Base-by-base conservation (phyloP, 2,329 filamentous ascomycete genomes). In the Aspergillus sp. region DNA sequence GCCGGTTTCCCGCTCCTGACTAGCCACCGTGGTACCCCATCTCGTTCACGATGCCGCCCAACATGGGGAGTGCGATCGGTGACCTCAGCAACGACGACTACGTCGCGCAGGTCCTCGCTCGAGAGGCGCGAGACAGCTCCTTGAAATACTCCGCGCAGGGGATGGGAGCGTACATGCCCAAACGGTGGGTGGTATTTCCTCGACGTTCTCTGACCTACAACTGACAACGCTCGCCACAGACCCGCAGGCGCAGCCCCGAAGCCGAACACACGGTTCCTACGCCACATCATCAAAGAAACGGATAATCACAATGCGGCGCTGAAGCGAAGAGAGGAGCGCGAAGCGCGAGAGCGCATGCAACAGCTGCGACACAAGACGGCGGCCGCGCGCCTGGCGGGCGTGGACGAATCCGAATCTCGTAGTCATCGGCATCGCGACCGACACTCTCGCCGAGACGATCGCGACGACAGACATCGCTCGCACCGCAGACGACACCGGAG, bases 191-290 rank as follows among this genome's bases (percentile, higher is more conserved):
- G 49, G 32, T 45, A n/a, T 34, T 38, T 52, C 55, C 53, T 20
- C 42, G 34, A 2, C 17, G n/a, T 40, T 14, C 20, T 31, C 5
- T 11, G 20, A 36, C 20, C 16, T 1, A 29, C 16, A 34, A 9
- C 34, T 29, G 32, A 49, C 41, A 51, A 58, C 49, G 58, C 17
- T 50, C 41, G 46, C 47, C 19, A 13, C 71, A 91, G 84, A 64
- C 83, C 86, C 52, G 73, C 81, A 43, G 82, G 82, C 60, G 83
- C 86, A 48, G 83, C 81, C 58, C 90, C 89, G 1, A 97, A 93
- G 68, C 92, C 93, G 3, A 97, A 99, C 65, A 97, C 89, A 0
- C 83, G 88, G 31, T 97, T 97, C 68, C 76, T 99, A 40, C 86
- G 86, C 53, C 88, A 94, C 64, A 89, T 97, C 52, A 90, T 99